Percentiles rank a stretch among this genome's conserved stretches.
phyloP scores from a whole-genome alignment of 2,329 filamentous ascomycete genomes.

The Pezicula radicicola region DNA sequence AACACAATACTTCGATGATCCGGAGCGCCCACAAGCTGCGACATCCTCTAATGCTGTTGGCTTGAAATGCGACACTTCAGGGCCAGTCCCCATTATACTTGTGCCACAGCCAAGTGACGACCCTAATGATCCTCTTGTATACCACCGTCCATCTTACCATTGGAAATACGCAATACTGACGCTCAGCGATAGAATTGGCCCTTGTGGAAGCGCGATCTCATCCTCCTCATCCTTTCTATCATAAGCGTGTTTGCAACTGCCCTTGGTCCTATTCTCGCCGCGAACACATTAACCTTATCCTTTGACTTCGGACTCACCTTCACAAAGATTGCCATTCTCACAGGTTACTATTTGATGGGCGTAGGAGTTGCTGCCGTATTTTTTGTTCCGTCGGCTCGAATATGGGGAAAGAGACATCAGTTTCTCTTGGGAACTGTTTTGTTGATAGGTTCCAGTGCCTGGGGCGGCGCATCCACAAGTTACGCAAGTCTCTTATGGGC shows the following conservation, averaged over 20 bases:
- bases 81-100: constrained; percentile 69
- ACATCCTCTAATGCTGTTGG: constrained; percentile 35
- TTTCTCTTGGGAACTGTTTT: constrained; percentile 77
- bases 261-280: constrained; percentile 81
- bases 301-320: constrained; percentile 64
- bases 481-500: constrained; percentile 75
- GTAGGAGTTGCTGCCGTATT: constrained; percentile 79
- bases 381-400: constrained; percentile 81
- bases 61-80: constrained; percentile 71
- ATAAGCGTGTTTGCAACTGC: constrained; percentile 81
- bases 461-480: constrained; percentile 66
- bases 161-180: constrained; percentile 9
- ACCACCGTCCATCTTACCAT: constrained; percentile 11
- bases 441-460: constrained; percentile 70
- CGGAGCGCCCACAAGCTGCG: constrained; percentile 42
- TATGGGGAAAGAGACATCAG: constrained; percentile 90
- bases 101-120: constrained; percentile 90
- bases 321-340: constrained; percentile 76
- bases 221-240: constrained; percentile 74
- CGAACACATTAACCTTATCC: constrained; percentile 78
- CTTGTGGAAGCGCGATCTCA: constrained; percentile 78
- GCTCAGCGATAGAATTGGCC: constrained; percentile 67
- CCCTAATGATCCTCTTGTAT: constrained; percentile 80
- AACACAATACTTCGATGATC: constrained; percentile 62
- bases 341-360: constrained; percentile 83